phyloP scores from a whole-genome alignment of 352 stramenopile species.

The Globisporangium middletonii region DNA sequence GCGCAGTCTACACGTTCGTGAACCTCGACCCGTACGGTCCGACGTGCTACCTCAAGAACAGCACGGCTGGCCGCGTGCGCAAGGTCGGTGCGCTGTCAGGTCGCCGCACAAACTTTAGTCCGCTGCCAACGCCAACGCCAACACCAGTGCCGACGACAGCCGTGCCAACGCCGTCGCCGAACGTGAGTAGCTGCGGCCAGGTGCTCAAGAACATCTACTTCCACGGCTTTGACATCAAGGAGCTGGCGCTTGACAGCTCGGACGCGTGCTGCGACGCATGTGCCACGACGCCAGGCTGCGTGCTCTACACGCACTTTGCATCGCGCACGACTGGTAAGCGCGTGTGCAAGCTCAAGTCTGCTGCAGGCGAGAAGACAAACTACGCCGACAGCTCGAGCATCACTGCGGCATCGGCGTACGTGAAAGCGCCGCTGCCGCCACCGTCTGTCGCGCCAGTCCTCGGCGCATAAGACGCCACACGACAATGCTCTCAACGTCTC shows the following conservation, averaged over 20 bases:
- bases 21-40: conserved; percentile 10
- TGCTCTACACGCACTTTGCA: conserved; percentile 8
- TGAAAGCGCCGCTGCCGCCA: not conserved
- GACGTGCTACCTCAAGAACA: conserved; percentile 28
- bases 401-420: conserved; percentile 5
- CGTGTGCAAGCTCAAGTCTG: conserved; percentile 5
- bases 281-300: not conserved
- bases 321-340: conserved; percentile 2
- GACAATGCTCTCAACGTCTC: too few species aligned
- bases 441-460: not conserved
- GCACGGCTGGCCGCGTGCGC: not conserved
- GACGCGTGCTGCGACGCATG: conserved; percentile 7
- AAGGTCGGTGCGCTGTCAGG: conserved; percentile 5
- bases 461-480: too few species aligned
- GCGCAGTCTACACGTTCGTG: conserved; percentile 23
- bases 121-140: not conserved
- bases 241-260: conserved; percentile 1
- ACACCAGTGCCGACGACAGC: not conserved
- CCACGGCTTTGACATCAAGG: conserved; percentile 8
- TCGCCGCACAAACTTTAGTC: not conserved
- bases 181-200: not conserved
- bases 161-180: not conserved
- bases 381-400: conserved; percentile 10
- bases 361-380: conserved; percentile 8
- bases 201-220: conserved; percentile 10